Evolutionary conservation across 495 filamentous ascomycete species (phyloP).

Genomic region (Elaphomyces granulatus): DNA sequence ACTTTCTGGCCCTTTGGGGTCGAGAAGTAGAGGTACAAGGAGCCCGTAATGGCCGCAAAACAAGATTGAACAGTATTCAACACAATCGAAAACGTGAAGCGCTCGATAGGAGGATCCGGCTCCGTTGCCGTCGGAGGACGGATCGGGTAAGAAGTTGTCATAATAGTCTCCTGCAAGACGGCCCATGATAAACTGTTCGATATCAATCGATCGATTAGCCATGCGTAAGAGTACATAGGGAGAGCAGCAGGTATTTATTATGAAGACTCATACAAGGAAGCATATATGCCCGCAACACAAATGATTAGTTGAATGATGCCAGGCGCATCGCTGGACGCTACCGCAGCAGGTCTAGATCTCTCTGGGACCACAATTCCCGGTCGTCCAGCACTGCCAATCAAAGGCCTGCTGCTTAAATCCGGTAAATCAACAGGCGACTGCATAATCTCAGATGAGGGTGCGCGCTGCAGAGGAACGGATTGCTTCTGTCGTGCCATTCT

Average conservation of each 20-base stretch:
- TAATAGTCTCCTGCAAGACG: constrained; percentile 92
- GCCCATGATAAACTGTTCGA: constrained; percentile 88
- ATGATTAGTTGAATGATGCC: constrained; percentile 60
- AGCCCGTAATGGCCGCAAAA: constrained; percentile 71
- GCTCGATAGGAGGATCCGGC: constrained; percentile 41
- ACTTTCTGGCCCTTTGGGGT: constrained; percentile 41
- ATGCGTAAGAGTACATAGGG: too few species aligned
- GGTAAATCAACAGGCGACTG: constrained; percentile 22
- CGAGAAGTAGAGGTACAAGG: constrained; percentile 60
- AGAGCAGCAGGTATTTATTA: too few species aligned
- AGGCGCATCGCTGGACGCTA: constrained; percentile 21
- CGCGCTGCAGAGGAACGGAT: constrained; percentile 47
- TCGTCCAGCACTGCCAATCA: constrained; percentile 14
- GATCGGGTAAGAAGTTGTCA: constrained; percentile 67
- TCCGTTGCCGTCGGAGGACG: constrained; percentile 24
- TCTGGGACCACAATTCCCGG: not conserved
- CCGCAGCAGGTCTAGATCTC: not conserved
- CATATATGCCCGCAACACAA: constrained; percentile 88
- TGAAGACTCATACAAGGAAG: constrained; percentile 69
- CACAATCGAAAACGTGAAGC: constrained; percentile 86
- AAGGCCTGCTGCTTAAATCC: constrained; percentile 12
- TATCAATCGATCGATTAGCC: too few species aligned
- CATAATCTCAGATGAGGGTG: constrained; percentile 48
- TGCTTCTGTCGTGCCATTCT: constrained; percentile 71
- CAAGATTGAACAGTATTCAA: constrained; percentile 91